A percentile compares a stretch with the other conserved stretches of the same genome.
These are phyloP conservation scores for Aspergillus bombycis DNA, from an alignment of 2,329 filamentous ascomycete genomes.

Conservation along the genomic window DNA sequence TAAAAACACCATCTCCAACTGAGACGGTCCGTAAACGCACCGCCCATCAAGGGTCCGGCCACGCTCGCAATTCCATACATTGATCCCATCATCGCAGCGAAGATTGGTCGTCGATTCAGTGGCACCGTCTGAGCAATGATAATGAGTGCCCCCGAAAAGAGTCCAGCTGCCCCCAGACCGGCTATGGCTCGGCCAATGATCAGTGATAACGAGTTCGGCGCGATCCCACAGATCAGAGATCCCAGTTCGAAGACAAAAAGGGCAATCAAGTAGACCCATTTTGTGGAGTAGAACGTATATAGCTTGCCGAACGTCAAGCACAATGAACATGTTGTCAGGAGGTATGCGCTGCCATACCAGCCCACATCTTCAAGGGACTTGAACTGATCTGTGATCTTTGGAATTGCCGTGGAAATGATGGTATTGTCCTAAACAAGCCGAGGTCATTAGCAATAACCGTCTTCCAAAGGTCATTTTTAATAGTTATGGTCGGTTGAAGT, in stretches of 20 bases:
- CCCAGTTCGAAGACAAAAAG: conserved; percentile 49
- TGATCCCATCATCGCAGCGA: conserved; percentile 44
- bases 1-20: conserved; percentile 51
- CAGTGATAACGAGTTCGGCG: conserved; percentile 41
- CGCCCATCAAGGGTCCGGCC: conserved; percentile 49
- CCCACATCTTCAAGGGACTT: conserved; percentile 50
- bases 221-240: conserved; percentile 42
- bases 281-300: conserved; percentile 48
- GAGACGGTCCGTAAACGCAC: conserved; percentile 47
- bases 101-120: conserved; percentile 43
- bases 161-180: conserved; percentile 42
- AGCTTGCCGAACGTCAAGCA: conserved; percentile 48
- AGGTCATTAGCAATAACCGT: not conserved
- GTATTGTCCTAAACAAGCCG: conserved; percentile 39
- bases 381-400: conserved; percentile 53
- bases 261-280: conserved; percentile 46
- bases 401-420: conserved; percentile 52
- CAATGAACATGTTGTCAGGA: conserved; percentile 48
- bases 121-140: conserved; percentile 46
- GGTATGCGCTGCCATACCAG: conserved; percentile 53
- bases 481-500: not conserved
- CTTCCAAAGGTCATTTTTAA: not conserved
- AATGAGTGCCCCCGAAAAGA: conserved; percentile 44
- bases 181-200: conserved; percentile 49
- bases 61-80: conserved; percentile 49